These are phyloP conservation scores for Patellifolia procumbens DNA, from an alignment of 179 eudicot species.

Conservation along the genomic window DNA sequence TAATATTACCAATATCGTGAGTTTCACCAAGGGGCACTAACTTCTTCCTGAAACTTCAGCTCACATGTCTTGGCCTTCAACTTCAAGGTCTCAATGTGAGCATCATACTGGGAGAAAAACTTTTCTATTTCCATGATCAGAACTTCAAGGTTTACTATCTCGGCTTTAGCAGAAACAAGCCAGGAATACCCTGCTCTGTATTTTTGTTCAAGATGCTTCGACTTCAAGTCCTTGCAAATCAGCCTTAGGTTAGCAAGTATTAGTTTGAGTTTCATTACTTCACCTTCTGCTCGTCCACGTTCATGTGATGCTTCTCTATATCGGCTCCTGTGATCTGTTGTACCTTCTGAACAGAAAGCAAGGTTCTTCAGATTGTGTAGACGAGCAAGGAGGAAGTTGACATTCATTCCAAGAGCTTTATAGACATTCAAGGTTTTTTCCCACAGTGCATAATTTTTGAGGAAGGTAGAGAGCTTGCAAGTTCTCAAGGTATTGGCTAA, in stretches of 20 bases:
- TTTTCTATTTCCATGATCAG: slow-evolving; percentile 15
- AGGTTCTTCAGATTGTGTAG: slow-evolving; percentile 21
- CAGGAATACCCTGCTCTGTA: not conserved
- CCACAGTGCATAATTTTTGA: slow-evolving; percentile 13
- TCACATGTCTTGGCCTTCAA: slow-evolving; percentile 17
- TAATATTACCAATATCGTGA: not conserved
- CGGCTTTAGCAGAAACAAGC: slow-evolving; percentile 5
- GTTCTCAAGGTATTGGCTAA: slow-evolving; percentile 14
- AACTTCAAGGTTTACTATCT: slow-evolving; percentile 18
- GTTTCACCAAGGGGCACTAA: slow-evolving; percentile 10
- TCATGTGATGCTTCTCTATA: slow-evolving; percentile 25
- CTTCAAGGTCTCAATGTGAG: slow-evolving; percentile 18
- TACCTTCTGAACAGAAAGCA: slow-evolving; percentile 21
- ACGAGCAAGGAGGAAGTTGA: slow-evolving; percentile 15
- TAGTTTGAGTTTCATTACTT: slow-evolving; percentile 21
- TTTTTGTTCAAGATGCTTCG: not conserved
- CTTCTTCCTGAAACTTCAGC: slow-evolving; percentile 15
- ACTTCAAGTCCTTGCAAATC: not conserved
- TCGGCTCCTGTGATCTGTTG: not conserved
- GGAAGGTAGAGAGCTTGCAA: slow-evolving; percentile 23
- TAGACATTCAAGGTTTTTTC: slow-evolving; percentile 5
- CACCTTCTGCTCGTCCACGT: slow-evolving; percentile 11
- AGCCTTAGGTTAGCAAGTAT: slow-evolving; percentile 13
- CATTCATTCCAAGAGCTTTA: slow-evolving; percentile 25
- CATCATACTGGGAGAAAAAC: slow-evolving; percentile 23